These are phyloP conservation scores for Exophiala sp. DNA, from an alignment of 2,329 filamentous ascomycete genomes.

Conservation along the genomic window DNA sequence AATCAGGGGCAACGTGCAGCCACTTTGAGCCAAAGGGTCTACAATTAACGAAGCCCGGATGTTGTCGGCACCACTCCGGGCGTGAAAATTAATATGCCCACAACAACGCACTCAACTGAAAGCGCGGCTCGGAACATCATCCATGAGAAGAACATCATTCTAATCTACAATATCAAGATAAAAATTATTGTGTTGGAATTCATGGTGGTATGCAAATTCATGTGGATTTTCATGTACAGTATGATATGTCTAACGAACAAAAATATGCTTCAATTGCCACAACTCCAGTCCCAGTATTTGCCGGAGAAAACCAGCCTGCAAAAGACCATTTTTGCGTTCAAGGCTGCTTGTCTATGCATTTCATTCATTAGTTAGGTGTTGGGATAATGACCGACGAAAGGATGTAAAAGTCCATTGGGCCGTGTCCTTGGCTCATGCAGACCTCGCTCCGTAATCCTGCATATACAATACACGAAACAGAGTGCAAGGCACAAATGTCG, in stretches of 20 bases:
- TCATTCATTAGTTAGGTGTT: slow-evolving; percentile 25
- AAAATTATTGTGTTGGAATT: background rate
- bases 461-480: background rate
- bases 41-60: no score
- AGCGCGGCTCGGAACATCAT: background rate
- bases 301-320: slow-evolving; percentile 5
- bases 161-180: background rate
- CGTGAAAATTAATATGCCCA: no score
- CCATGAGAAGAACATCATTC: background rate
- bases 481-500: background rate
- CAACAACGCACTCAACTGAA: no score
- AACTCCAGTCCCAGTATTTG: slow-evolving; percentile 16
- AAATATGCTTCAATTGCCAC: slow-evolving; percentile 10
- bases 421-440: background rate
- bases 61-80: no score
- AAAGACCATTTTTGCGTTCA: slow-evolving; percentile 14
- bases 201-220: slow-evolving; percentile 8
- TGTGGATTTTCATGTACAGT: slow-evolving; percentile 25
- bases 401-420: slow-evolving; percentile 9
- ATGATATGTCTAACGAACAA: slow-evolving; percentile 24
- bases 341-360: slow-evolving; percentile 27
- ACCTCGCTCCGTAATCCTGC: background rate
- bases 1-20: background rate
- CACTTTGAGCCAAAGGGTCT: no score
- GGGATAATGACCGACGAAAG: slow-evolving; percentile 9